phyloP scores from a whole-genome alignment of 306 rosid species.

The Fragaria iinumae region DNA sequence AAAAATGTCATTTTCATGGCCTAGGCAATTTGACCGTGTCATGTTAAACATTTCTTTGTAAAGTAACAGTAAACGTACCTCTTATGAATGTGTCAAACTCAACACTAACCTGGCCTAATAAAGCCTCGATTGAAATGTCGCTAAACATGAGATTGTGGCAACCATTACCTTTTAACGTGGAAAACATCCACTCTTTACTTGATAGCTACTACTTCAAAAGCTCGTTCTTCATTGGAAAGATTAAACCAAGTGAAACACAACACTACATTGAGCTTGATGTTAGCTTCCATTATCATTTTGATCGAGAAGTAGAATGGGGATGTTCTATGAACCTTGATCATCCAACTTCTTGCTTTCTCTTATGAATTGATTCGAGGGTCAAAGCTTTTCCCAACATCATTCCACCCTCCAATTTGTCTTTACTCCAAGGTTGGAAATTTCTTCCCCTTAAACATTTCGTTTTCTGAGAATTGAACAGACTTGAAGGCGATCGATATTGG shows the following conservation, averaged over 20 bases:
- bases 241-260: neutral
- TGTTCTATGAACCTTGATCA: conserved; percentile 15
- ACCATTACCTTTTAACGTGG: neutral
- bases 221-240: neutral
- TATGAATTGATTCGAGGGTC: conserved; percentile 11
- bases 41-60: too few relatives aligned
- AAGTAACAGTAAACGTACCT: too few relatives aligned
- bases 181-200: neutral
- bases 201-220: neutral
- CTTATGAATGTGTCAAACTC: neutral
- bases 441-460: neutral
- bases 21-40: too few relatives aligned
- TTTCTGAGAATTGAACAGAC: neutral
- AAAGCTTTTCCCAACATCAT: conserved; percentile 21
- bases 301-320: neutral
- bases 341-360: neutral
- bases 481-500: neutral
- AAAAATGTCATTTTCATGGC: too few relatives aligned
- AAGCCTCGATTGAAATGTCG: too few relatives aligned
- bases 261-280: neutral
- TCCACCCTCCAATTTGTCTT: conserved; percentile 23
- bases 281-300: conserved; percentile 5
- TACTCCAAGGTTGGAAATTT: conserved; percentile 7
- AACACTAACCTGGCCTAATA: neutral
- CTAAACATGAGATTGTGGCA: neutral